phyloP scores from a whole-genome alignment of 495 filamentous ascomycete species.

The Evernia prunastri region DNA sequence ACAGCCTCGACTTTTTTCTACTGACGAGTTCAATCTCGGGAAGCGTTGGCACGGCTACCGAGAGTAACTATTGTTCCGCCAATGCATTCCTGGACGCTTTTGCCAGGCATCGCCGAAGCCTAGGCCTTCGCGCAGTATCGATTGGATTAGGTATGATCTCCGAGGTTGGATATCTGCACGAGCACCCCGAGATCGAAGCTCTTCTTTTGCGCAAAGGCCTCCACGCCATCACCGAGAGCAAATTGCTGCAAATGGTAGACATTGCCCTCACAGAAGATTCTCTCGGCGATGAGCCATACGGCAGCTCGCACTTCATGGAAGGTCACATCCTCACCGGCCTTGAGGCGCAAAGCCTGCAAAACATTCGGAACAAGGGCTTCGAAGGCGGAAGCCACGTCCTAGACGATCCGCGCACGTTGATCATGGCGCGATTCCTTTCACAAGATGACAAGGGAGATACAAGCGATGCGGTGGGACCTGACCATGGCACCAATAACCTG shows the following conservation, averaged over 20 bases:
- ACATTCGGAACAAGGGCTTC: conserved; percentile 27
- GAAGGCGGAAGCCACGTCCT: conserved; percentile 23
- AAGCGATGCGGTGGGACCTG: background rate
- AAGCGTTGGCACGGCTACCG: conserved; percentile 14
- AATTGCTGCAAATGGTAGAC: conserved; percentile 34
- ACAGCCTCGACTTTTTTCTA: conserved; percentile 27
- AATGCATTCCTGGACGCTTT: conserved; percentile 30
- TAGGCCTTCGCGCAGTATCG: conserved; percentile 15
- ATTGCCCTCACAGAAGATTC: conserved; percentile 23
- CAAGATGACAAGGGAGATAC: background rate
- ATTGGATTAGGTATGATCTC: conserved; percentile 27
- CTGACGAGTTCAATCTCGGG: conserved; percentile 23
- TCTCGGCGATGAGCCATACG: background rate
- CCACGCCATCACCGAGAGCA: conserved; percentile 32
- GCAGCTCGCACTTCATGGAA: background rate
- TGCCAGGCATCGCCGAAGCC: conserved; percentile 23
- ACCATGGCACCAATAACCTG: background rate
- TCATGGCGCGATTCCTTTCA: background rate
- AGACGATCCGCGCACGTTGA: conserved; percentile 25
- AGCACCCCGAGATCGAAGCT: conserved; percentile 34
- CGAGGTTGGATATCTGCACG: conserved; percentile 33
- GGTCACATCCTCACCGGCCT: conserved; percentile 28
- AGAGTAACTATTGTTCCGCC: conserved; percentile 21
- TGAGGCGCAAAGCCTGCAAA: conserved; percentile 22
- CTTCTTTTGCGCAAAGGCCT: conserved; percentile 31